Base-by-base conservation (phyloP, 805 yeast genomes). In the Maudiozyma barnettii region DNA sequence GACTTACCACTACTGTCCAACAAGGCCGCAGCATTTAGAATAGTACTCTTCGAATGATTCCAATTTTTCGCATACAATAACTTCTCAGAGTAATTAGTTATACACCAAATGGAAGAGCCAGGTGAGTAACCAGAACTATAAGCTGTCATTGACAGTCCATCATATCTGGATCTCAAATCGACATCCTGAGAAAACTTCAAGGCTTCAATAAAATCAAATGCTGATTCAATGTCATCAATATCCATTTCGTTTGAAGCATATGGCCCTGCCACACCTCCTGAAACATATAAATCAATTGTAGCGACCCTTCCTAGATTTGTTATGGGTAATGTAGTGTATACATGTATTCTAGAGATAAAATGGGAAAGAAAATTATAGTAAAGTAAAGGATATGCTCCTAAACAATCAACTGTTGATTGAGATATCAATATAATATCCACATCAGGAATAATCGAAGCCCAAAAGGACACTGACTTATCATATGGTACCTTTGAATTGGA, bases 21-120 rank as follows among this genome's bases (percentile, higher is more conserved):
- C 18, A 85, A 64, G 20, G 74, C 73, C 4, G 93, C 84, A 26
- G 89, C 81, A 51, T 82, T 84, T 45, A 93, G 67, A 55, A 89
- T 89, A 0, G 86, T 76, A 59, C 91, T 98, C 53, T 80, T 81
- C 1, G 97, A 82, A 61, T 93, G 98, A 63, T 90, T 91, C 98
- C 98, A 93, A 41, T 84, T 79, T 1, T 93, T 89, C 0, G 96
- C 95, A 63, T 88, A 87, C 2, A 91, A 70, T n/a, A 90, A 69
- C 52, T 82, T 82, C 54, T 91, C 97, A 16, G 81, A 76, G 51
- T 83, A 80, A 47, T 81, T 81, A 41, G 76, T 74, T 10, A 91
- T 63, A 35, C 82, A 69, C 97, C 97, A 90, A 41, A 90, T 78
- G 0, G 95, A 79, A 13, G 99, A 98, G 51, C 99, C 99, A 26